Evolutionary conservation across 768 basidiomycete species (phyloP).

Genomic region (Wakefieldia striispora): DNA sequence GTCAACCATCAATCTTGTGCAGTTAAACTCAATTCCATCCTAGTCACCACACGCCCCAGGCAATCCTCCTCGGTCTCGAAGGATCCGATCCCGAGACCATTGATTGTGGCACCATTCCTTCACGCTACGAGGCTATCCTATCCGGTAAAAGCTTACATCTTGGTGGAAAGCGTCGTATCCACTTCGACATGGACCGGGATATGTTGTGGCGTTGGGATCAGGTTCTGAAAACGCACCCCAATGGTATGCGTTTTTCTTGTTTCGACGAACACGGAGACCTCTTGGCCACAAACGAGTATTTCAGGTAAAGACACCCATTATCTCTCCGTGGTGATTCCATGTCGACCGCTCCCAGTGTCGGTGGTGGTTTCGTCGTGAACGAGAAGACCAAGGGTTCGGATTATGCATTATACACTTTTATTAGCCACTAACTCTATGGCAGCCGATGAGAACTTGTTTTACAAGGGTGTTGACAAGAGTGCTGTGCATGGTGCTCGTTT

Average conservation of each 20-base stretch:
- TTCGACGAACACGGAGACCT: slow-evolving; percentile 81
- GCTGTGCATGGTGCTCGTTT: slow-evolving; percentile 78
- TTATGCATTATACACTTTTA: neutral
- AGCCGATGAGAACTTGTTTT: slow-evolving; percentile 94
- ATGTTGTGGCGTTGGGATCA: slow-evolving; percentile 93
- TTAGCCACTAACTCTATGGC: slow-evolving; percentile 1
- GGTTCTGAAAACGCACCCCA: slow-evolving; percentile 85
- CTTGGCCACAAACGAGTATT: slow-evolving; percentile 93
- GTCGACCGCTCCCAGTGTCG: slow-evolving; percentile 50
- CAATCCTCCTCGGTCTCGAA: slow-evolving; percentile 80
- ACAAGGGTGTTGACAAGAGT: slow-evolving; percentile 85
- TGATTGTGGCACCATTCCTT: slow-evolving; percentile 79
- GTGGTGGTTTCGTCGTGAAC: slow-evolving; percentile 94
- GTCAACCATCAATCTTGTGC: slow-evolving; percentile 1
- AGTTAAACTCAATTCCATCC: slow-evolving; percentile 1
- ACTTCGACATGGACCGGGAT: slow-evolving; percentile 85
- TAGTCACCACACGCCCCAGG: slow-evolving; percentile 87
- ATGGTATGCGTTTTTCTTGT: slow-evolving; percentile 90
- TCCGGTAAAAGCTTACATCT: slow-evolving; percentile 64
- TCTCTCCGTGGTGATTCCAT: neutral
- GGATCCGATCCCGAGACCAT: slow-evolving; percentile 93
- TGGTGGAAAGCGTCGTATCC: slow-evolving; percentile 70
- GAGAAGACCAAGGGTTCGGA: slow-evolving; percentile 80
- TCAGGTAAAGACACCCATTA: slow-evolving; percentile 43
- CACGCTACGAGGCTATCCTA: slow-evolving; percentile 70